Percentiles rank a stretch among this genome's conserved stretches.
phyloP scores from a whole-genome alignment of 768 basidiomycete species.

The Wakefieldia striispora region DNA sequence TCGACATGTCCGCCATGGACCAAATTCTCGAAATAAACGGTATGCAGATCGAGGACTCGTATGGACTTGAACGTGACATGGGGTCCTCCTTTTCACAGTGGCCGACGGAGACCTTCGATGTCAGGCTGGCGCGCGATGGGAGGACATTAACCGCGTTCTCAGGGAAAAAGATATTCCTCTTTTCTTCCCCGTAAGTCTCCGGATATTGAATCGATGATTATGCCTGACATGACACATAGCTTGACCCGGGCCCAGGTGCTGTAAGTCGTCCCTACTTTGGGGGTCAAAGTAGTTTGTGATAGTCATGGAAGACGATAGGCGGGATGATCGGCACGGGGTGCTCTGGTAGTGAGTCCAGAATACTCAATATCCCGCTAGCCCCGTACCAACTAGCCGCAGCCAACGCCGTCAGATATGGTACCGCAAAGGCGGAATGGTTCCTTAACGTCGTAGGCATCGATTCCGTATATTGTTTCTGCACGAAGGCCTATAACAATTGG shows the following conservation, averaged over 20 bases:
- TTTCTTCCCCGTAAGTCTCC: conserved; percentile 74
- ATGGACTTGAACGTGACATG: conserved; percentile 1
- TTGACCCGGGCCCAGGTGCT: conserved; percentile 71
- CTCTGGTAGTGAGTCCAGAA: conserved; percentile 62
- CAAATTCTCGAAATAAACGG: conserved; percentile 57
- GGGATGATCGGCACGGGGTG: conserved; percentile 90
- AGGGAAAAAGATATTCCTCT: conserved; percentile 69
- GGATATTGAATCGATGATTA: not conserved
- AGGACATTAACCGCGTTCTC: conserved; percentile 70
- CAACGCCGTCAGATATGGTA: conserved; percentile 83
- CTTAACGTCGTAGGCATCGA: conserved; percentile 60
- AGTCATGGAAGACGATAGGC: conserved; percentile 61
- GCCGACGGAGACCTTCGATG: conserved; percentile 72
- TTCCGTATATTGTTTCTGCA: not conserved
- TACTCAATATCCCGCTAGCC: not conserved
- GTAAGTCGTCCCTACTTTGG: conserved; percentile 36
- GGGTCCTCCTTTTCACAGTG: conserved; percentile 38
- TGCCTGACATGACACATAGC: conserved; percentile 34
- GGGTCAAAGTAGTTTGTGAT: conserved; percentile 8
- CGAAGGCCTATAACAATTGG: not conserved
- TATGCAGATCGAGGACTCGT: conserved; percentile 26
- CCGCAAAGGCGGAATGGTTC: conserved; percentile 87
- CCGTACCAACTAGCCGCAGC: conserved; percentile 37
- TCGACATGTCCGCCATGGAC: conserved; percentile 69
- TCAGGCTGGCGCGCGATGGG: conserved; percentile 77